A percentile compares a stretch with the other conserved stretches of the same genome.
Conservation (phyloP, 2,329 filamentous ascomycete species). For the Penicillium rolfsii region DNA sequence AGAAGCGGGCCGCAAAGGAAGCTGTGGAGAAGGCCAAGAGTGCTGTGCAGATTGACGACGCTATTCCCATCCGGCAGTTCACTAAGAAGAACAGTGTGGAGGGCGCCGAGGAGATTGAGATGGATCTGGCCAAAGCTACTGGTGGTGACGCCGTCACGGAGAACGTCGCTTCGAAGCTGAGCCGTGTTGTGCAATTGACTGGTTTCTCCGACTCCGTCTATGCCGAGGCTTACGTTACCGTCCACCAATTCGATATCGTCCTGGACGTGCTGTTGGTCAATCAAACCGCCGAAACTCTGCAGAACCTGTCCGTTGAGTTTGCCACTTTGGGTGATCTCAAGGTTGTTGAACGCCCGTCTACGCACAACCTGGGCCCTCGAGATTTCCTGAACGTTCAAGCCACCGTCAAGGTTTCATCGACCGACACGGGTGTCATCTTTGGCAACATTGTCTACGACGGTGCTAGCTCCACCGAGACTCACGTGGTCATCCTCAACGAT, state of each 20-base stretch:
- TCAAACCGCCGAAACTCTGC: slow-evolving; percentile 92
- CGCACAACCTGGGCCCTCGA: slow-evolving; percentile 91
- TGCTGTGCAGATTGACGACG: slow-evolving; percentile 93
- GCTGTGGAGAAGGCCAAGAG: slow-evolving; percentile 90
- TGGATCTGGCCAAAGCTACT: slow-evolving; percentile 91
- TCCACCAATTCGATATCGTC: slow-evolving; percentile 98
- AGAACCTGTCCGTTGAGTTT: slow-evolving; percentile 97
- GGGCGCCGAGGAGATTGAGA: slow-evolving; percentile 80
- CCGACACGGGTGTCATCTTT: slow-evolving; percentile 97
- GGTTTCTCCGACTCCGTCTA: slow-evolving; percentile 98
- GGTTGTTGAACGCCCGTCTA: slow-evolving; percentile 93
- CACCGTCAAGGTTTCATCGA: slow-evolving; percentile 97
- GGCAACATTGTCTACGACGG: slow-evolving; percentile 98
- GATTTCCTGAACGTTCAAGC: slow-evolving; percentile 98
- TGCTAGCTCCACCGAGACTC: slow-evolving; percentile 85
- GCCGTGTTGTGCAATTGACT: slow-evolving; percentile 92
- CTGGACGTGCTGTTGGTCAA: slow-evolving; percentile 96
- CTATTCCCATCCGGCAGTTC: slow-evolving; percentile 88
- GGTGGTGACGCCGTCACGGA: slow-evolving; percentile 84
- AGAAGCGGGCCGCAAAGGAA: slow-evolving; percentile 94
- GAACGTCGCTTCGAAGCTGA: slow-evolving; percentile 90
- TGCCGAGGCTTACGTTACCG: slow-evolving; percentile 97
- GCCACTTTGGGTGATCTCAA: slow-evolving; percentile 98
- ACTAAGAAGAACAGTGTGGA: slow-evolving; percentile 87
- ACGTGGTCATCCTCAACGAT: slow-evolving; percentile 97